Evolutionary conservation across 805 yeast species (phyloP).

Genomic region (Saturnispora besseyi): DNA sequence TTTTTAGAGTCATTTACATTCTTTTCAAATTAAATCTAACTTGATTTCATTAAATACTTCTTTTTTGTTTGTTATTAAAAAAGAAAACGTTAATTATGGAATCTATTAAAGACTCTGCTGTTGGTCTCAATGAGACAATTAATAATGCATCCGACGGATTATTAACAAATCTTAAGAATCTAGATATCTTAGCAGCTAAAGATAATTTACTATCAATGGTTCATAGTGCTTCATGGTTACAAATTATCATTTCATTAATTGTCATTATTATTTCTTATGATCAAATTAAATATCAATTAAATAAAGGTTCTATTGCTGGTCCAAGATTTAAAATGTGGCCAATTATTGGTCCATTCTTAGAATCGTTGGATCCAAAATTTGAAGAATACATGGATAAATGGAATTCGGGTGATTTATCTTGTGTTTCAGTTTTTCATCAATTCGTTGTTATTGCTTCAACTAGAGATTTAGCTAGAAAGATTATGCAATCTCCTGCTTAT

Average conservation of each 20-base stretch:
- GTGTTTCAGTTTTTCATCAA: constrained; percentile 97
- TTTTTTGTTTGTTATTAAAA: background rate
- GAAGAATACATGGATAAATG: constrained; percentile 89
- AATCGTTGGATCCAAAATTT: constrained; percentile 90
- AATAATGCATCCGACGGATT: background rate
- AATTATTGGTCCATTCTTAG: constrained; percentile 91
- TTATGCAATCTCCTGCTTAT: constrained; percentile 72
- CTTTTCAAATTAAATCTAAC: background rate
- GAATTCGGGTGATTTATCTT: constrained; percentile 88
- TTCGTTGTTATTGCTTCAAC: constrained; percentile 90
- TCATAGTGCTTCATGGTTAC: constrained; percentile 38
- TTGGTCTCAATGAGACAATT: constrained; percentile 6
- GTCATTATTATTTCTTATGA: constrained; percentile 51
- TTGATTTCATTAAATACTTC: background rate
- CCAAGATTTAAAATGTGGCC: constrained; percentile 88
- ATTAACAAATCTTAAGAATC: background rate
- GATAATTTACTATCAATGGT: background rate
- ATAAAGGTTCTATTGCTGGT: constrained; percentile 87
- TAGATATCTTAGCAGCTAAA: background rate
- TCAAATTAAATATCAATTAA: constrained; percentile 66
- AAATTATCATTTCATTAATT: constrained; percentile 38
- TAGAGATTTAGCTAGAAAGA: constrained; percentile 81
- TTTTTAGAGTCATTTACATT: background rate
- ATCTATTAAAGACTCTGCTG: constrained; percentile 14
- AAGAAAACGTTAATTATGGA: constrained; percentile 13